Conservation (phyloP, 2,329 filamentous ascomycete species). For the Paecilomyces sp. region DNA sequence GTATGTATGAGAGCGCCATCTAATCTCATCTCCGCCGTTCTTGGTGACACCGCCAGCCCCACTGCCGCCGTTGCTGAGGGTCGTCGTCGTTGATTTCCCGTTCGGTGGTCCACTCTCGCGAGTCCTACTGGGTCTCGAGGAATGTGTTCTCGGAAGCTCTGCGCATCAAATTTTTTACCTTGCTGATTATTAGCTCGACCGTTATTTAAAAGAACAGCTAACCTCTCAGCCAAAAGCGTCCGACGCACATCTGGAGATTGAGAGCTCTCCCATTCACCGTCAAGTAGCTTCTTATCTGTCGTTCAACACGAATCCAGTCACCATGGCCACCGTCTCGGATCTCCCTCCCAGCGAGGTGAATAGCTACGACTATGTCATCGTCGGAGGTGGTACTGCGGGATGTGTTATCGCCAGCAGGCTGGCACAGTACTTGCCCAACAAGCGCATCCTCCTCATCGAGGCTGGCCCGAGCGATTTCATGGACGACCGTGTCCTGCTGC, state of each 20-base stretch:
- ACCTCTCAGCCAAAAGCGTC: background rate
- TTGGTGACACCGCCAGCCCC: background rate
- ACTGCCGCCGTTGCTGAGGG: background rate
- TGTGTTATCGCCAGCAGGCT: slow-evolving; percentile 77
- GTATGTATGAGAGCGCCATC: background rate
- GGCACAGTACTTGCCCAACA: slow-evolving; percentile 74
- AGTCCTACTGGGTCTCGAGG: background rate
- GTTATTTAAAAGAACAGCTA: background rate
- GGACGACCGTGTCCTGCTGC: slow-evolving; percentile 76
- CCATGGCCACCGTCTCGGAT: slow-evolving; percentile 58
- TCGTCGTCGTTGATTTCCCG: background rate
- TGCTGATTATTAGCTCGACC: background rate
- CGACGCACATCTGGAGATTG: background rate
- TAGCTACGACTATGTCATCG: slow-evolving; percentile 76
- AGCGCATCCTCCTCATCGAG: slow-evolving; percentile 76
- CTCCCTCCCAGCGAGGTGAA: slow-evolving; percentile 58
- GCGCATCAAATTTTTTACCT: background rate
- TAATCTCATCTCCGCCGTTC: background rate
- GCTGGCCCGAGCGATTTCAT: slow-evolving; percentile 83
- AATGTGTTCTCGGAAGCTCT: background rate
- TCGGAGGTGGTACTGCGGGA: slow-evolving; percentile 79
- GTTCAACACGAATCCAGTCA: slow-evolving; percentile 14
- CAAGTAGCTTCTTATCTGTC: background rate
- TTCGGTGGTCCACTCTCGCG: background rate
- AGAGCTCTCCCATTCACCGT: background rate